Evolutionary conservation across 208 protist genomes (phyloP).

Genomic region (Acanthamoeba lenticulata): DNA sequence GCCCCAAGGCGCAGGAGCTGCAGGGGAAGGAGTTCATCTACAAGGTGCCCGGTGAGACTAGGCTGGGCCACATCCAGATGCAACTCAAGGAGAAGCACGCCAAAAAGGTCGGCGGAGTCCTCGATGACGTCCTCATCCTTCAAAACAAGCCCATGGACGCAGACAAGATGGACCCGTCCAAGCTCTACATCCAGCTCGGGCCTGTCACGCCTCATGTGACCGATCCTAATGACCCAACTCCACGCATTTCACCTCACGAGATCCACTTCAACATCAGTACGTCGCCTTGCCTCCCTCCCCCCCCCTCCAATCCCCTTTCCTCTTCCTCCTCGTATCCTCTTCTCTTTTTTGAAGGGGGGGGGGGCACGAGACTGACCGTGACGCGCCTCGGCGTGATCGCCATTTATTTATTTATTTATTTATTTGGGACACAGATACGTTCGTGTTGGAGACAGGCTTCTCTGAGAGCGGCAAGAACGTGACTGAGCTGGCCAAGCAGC

Average conservation of each 20-base stretch:
- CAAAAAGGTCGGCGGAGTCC: slow-evolving; percentile 31
- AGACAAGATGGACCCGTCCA: slow-evolving; percentile 23
- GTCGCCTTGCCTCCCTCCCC: not conserved
- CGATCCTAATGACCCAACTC: not conserved
- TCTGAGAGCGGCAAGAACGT: slow-evolving; percentile 60
- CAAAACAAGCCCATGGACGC: slow-evolving; percentile 26
- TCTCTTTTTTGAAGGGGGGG: too few relatives aligned
- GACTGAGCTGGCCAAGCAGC: slow-evolving; percentile 46
- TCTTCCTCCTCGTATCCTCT: too few relatives aligned
- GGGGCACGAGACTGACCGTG: too few relatives aligned
- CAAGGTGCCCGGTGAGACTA: not conserved
- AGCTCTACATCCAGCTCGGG: slow-evolving; percentile 47
- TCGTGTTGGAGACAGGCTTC: slow-evolving; percentile 62
- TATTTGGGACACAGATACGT: not conserved
- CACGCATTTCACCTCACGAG: slow-evolving; percentile 3
- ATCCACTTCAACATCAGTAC: slow-evolving; percentile 38
- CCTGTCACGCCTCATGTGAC: not conserved
- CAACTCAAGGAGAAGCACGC: slow-evolving; percentile 39
- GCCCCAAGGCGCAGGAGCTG: not conserved
- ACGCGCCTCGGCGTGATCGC: too few relatives aligned
- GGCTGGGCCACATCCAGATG: slow-evolving; percentile 23
- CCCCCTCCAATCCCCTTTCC: too few relatives aligned
- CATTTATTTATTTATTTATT: too few relatives aligned
- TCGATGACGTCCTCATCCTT: slow-evolving; percentile 36
- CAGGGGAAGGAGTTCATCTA: slow-evolving; percentile 40